phyloP scores from a whole-genome alignment of 768 basidiomycete genomes.

The Naematelia encephala region DNA sequence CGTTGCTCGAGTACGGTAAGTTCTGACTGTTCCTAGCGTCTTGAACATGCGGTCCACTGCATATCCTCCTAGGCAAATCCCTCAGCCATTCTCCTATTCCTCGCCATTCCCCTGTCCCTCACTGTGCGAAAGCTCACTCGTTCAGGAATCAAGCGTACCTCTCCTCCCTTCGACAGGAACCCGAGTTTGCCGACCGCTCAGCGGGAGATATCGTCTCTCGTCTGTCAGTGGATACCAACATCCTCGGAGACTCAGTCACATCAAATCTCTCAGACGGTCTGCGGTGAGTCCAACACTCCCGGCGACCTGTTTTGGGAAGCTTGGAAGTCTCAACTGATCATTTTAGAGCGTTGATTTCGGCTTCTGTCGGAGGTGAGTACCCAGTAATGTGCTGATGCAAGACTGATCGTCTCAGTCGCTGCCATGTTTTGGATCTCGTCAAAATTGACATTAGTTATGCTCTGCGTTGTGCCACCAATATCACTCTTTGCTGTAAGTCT shows the following conservation, averaged over 20 bases:
- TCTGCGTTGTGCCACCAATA: conserved; percentile 76
- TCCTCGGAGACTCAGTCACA: conserved; percentile 70
- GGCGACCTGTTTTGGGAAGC: background rate
- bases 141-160: conserved; percentile 71
- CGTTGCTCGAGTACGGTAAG: conserved; percentile 61
- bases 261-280: conserved; percentile 56
- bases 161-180: conserved; percentile 81
- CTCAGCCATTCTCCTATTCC: background rate
- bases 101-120: background rate
- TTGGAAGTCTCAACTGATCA: background rate
- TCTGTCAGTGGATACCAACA: conserved; percentile 82
- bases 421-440: conserved; percentile 86
- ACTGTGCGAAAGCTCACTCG: conserved; percentile 45
- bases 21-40: too few relatives aligned
- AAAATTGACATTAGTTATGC: conserved; percentile 83
- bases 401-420: conserved; percentile 59
- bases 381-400: background rate
- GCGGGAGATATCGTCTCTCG: conserved; percentile 92
- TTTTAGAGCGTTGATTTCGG: conserved; percentile 79
- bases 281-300: conserved; percentile 39
- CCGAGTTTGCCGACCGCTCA: conserved; percentile 86
- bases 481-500: conserved; percentile 43
- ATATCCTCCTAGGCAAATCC: too few relatives aligned
- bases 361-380: conserved; percentile 80
- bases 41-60: too few relatives aligned